These are phyloP conservation scores for Cymbopogon flexuosus DNA, from an alignment of 202 grass and related monocot species.

Conservation along the genomic window DNA sequence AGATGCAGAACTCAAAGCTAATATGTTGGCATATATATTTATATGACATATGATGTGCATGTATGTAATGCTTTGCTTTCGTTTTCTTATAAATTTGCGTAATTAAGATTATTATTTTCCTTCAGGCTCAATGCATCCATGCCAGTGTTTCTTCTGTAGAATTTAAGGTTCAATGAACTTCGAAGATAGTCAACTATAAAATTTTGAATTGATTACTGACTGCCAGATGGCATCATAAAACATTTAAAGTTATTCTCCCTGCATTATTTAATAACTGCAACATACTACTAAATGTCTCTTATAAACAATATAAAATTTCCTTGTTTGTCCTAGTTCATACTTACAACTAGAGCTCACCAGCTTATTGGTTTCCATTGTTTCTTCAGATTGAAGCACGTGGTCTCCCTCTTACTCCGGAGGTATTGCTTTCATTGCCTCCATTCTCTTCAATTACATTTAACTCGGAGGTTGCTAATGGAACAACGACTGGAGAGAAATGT, in stretches of 20 bases:
- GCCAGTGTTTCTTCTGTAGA: background rate
- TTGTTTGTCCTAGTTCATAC: slow-evolving; percentile 4
- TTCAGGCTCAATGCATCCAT: background rate
- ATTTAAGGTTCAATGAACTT: background rate
- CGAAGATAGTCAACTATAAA: background rate
- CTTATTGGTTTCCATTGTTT: slow-evolving; percentile 37
- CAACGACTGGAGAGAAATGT: slow-evolving; percentile 46
- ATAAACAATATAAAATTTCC: slow-evolving; percentile 1
- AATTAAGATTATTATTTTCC: background rate
- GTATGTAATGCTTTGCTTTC: background rate
- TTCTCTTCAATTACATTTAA: slow-evolving; percentile 95
- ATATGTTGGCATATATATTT: background rate
- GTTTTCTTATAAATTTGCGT: background rate
- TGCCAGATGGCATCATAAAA: background rate
- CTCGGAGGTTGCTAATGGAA: slow-evolving; percentile 59
- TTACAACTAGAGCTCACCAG: background rate
- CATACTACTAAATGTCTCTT: background rate
- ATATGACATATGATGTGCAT: background rate
- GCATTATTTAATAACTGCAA: slow-evolving; percentile 1
- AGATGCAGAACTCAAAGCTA: background rate
- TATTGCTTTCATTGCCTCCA: slow-evolving; percentile 70
- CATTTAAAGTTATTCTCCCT: slow-evolving; percentile 3
- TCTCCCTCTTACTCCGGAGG: slow-evolving; percentile 67
- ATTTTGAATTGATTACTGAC: background rate
- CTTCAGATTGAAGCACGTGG: slow-evolving; percentile 76